Conservation (phyloP, 805 yeast genomes). For the Wickerhamiella slavikovae region DNA sequence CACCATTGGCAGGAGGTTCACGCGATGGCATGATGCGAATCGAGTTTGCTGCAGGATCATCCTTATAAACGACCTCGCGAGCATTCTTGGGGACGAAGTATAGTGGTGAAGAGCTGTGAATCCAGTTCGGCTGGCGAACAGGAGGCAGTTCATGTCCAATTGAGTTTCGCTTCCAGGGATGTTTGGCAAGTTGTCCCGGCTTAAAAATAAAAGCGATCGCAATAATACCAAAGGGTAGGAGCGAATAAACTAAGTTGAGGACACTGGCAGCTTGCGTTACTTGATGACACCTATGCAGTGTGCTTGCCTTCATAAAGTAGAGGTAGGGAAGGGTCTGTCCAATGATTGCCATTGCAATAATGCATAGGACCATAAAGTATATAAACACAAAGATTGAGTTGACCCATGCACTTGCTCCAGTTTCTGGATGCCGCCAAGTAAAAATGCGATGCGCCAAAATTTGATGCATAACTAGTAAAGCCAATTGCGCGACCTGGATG, state of each 20-base stretch:
- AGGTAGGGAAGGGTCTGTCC: conserved; percentile 41
- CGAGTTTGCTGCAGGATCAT: conserved; percentile 27
- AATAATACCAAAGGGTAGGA: conserved; percentile 30
- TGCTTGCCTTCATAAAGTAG: conserved; percentile 28
- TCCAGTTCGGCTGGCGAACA: conserved; percentile 53
- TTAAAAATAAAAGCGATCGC: conserved; percentile 31
- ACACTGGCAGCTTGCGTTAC: conserved; percentile 33
- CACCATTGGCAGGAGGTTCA: conserved; percentile 22
- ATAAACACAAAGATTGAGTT: conserved; percentile 29
- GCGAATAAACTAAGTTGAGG: conserved; percentile 29
- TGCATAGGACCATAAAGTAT: conserved; percentile 33
- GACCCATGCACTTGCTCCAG: conserved; percentile 33
- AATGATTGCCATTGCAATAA: conserved; percentile 47
- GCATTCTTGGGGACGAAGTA: conserved; percentile 42
- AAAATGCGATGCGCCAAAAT: conserved; percentile 52
- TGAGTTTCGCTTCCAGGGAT: conserved; percentile 7
- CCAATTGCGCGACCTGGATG: conserved; percentile 34
- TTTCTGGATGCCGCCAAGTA: conserved; percentile 60
- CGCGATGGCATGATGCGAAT: conserved; percentile 42
- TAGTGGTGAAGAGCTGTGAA: conserved; percentile 35
- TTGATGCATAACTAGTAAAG: conserved; percentile 37
- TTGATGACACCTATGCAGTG: conserved; percentile 30
- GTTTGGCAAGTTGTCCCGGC: conserved; percentile 26
- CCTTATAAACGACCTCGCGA: conserved; percentile 17
- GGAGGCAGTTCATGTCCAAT: conserved; percentile 21